Evolutionary conservation across 345 rosid genomes (phyloP).

Genomic region (Ceriops zippeliana): DNA sequence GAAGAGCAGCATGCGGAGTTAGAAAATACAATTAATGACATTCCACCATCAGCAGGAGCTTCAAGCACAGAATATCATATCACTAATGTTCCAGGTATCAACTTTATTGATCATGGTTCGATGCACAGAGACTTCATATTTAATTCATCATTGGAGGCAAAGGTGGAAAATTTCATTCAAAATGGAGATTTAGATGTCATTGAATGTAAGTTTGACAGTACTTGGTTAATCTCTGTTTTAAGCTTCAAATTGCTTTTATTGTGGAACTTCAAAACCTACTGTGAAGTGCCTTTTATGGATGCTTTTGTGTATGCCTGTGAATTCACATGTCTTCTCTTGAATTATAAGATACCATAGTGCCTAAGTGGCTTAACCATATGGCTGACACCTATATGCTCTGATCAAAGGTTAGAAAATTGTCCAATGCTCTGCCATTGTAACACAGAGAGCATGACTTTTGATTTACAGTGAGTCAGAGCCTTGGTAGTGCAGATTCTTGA

Average conservation of each 20-base stretch:
- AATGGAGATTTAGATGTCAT: slow-evolving; percentile 59
- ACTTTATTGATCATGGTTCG: slow-evolving; percentile 21
- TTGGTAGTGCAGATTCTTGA: not conserved
- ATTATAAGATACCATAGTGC: not conserved
- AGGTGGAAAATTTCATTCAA: slow-evolving; percentile 58
- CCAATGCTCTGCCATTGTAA: not conserved
- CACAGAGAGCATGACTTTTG: no score
- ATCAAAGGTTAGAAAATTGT: not conserved
- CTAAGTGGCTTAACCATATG: not conserved
- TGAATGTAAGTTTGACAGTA: slow-evolving; percentile 42
- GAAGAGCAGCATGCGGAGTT: slow-evolving; percentile 28
- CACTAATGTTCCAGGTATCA: slow-evolving; percentile 11
- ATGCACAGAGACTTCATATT: slow-evolving; percentile 22
- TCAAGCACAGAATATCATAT: slow-evolving; percentile 3
- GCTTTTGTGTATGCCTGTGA: not conserved
- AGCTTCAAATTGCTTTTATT: not conserved
- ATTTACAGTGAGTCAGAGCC: not conserved
- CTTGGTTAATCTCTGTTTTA: not conserved
- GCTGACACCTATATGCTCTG: not conserved
- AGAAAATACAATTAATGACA: slow-evolving; percentile 17
- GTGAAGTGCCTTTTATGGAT: not conserved
- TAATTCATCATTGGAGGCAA: slow-evolving; percentile 48
- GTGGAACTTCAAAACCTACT: not conserved
- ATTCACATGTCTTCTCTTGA: not conserved
- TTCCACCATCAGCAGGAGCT: slow-evolving; percentile 9